Conservation (phyloP, 176 grass and related monocot genomes). For the Rhipidocladum racemiflorum region DNA sequence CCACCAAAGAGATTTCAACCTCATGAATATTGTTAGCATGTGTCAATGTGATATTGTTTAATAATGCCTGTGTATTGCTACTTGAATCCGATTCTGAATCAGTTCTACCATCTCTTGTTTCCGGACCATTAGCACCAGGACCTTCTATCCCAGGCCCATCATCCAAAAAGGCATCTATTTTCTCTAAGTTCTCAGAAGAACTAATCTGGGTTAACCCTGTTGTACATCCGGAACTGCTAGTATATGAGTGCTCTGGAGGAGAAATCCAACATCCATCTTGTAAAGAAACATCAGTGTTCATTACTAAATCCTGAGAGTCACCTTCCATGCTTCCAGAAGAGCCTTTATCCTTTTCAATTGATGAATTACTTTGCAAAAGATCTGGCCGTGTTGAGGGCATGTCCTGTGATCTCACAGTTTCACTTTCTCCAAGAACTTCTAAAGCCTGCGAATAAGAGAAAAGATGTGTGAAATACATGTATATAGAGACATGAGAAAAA, state of each 20-base stretch:
- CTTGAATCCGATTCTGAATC: conserved; percentile 28
- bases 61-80: conserved; percentile 30
- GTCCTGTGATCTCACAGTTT: conserved; percentile 72
- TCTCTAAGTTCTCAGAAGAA: conserved; percentile 43
- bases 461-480: conserved; percentile 19
- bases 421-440: conserved; percentile 86
- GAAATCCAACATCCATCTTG: conserved; percentile 93
- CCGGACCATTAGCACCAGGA: conserved; percentile 23
- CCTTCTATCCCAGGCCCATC: conserved; percentile 21
- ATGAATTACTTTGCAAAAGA: conserved; percentile 57
- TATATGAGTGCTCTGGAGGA: conserved; percentile 80
- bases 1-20: conserved; percentile 22
- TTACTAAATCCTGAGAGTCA: conserved; percentile 38
- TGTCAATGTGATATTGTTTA: conserved; percentile 11
- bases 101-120: conserved; percentile 30
- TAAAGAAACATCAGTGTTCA: conserved; percentile 32
- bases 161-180: conserved; percentile 35
- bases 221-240: conserved; percentile 60
- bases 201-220: conserved; percentile 47
- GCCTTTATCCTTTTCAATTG: conserved; percentile 50
- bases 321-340: conserved; percentile 44
- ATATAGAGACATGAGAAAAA: conserved; percentile 22
- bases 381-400: conserved; percentile 64
- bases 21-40: conserved; percentile 36
- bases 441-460: conserved; percentile 63